phyloP scores from a whole-genome alignment of 805 yeast species.

The Metschnikowia lunata region DNA sequence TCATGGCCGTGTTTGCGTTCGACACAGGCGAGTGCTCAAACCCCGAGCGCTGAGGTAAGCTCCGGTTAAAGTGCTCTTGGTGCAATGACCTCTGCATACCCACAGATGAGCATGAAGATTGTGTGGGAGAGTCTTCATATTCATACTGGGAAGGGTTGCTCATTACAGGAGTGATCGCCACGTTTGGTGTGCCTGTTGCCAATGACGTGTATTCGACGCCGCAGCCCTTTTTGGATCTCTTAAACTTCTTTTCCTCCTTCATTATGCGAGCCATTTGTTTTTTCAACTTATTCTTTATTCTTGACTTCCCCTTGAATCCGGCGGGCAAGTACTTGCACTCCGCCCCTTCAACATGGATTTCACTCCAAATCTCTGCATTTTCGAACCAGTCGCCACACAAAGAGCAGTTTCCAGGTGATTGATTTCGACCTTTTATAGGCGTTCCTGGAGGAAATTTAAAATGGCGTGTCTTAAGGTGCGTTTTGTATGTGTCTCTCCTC shows the following conservation, averaged over 20 bases:
- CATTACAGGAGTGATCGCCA: conserved; percentile 14
- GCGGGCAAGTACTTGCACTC: conserved; percentile 42
- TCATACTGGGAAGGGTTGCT: conserved; percentile 14
- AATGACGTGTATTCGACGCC: conserved; percentile 11
- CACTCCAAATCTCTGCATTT: conserved; percentile 50
- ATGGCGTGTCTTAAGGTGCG: conserved; percentile 54
- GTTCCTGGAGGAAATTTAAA: conserved; percentile 56
- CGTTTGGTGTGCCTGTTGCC: conserved; percentile 17
- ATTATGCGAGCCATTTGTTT: conserved; percentile 30
- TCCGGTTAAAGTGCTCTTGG: conserved; percentile 6
- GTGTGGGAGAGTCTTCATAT: conserved; percentile 16
- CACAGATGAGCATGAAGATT: conserved; percentile 11
- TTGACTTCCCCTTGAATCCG: conserved; percentile 42
- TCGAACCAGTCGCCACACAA: conserved; percentile 50
- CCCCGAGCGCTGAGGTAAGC: not conserved
- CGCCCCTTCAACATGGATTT: conserved; percentile 46
- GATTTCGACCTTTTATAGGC: conserved; percentile 40
- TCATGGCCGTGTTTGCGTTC: not conserved
- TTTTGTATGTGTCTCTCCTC: conserved; percentile 55
- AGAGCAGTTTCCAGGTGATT: conserved; percentile 47
- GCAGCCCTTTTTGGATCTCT: conserved; percentile 8
- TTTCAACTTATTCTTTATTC: conserved; percentile 40
- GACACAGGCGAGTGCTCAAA: conserved; percentile 5
- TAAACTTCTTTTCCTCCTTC: conserved; percentile 13
- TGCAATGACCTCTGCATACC: conserved; percentile 5